phyloP scores from a whole-genome alignment of 2,329 filamentous ascomycete species.

The Pseudocercospora crystallina region DNA sequence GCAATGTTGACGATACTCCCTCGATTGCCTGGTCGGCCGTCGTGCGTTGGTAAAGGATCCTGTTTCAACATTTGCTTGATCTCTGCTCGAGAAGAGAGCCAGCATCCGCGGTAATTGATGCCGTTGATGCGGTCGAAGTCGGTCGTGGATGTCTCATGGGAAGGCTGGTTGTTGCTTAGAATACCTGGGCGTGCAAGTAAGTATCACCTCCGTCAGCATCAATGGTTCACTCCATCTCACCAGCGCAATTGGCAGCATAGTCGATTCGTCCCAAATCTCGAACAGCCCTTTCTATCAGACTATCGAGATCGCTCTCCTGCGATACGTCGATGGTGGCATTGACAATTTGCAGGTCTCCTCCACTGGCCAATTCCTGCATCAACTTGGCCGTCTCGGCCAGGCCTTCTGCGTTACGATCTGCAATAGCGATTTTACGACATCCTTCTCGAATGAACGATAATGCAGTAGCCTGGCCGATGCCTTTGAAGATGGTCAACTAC shows the following conservation, averaged over 20 bases:
- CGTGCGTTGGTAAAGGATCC: constrained; percentile 44
- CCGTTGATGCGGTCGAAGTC: constrained; percentile 47
- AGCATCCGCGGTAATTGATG: constrained; percentile 48
- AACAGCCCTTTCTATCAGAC: constrained; percentile 36
- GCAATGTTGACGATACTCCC: constrained; percentile 51
- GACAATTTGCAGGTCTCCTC: constrained; percentile 26
- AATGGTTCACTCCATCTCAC: too few species aligned
- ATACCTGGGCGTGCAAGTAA: constrained; percentile 32
- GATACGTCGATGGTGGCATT: constrained; percentile 38
- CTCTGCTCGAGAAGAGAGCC: constrained; percentile 47
- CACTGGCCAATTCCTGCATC: constrained; percentile 28
- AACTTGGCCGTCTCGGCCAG: constrained; percentile 37
- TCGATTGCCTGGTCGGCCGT: constrained; percentile 42
- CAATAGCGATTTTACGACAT: constrained; percentile 44
- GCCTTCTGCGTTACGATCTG: constrained; percentile 39
- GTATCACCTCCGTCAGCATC: not conserved
- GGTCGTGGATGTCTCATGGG: constrained; percentile 35
- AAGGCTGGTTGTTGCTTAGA: constrained; percentile 39
- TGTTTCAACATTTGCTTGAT: constrained; percentile 47
- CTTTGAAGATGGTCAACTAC: constrained; percentile 27
- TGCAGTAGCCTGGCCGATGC: constrained; percentile 46
- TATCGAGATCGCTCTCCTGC: constrained; percentile 37
- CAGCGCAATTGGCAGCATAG: constrained; percentile 49
- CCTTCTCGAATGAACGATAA: constrained; percentile 48
- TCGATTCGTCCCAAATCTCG: constrained; percentile 44